Conservation (phyloP, 495 filamentous ascomycete species). For the Hyaloscypha variabilis region DNA sequence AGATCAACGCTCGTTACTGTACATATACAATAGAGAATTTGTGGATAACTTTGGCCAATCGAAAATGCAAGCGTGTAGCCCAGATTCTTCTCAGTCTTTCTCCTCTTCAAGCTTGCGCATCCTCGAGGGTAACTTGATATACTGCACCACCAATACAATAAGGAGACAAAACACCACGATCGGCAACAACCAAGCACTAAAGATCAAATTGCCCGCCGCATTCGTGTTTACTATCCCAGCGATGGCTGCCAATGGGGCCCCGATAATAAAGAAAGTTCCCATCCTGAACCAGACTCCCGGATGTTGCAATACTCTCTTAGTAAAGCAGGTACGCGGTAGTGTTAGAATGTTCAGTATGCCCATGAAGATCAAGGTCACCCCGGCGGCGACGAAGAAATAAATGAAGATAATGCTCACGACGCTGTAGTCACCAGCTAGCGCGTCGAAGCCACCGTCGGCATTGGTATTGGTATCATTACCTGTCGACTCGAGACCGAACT, state of each 20-base stretch:
- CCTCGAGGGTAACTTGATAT: conserved; percentile 21
- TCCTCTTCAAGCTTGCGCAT: not conserved
- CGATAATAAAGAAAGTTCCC: conserved; percentile 8
- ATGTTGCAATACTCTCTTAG: conserved; percentile 19
- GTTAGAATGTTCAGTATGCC: conserved; percentile 42
- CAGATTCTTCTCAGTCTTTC: too few relatives aligned
- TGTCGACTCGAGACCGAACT: too few relatives aligned
- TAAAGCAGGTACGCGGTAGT: conserved; percentile 22
- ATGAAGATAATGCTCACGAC: conserved; percentile 29
- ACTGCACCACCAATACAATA: conserved; percentile 38
- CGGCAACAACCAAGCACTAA: conserved; percentile 43
- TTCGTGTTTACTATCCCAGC: conserved; percentile 31
- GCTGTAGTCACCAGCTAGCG: not conserved
- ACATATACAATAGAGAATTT: too few relatives aligned
- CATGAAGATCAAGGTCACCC: conserved; percentile 43
- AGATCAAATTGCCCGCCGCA: conserved; percentile 29
- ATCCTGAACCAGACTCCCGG: conserved; percentile 28
- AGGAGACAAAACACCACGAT: conserved; percentile 39
- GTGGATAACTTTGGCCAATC: too few relatives aligned
- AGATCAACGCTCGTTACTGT: too few relatives aligned
- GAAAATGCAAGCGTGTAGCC: too few relatives aligned
- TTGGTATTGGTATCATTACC: too few relatives aligned
- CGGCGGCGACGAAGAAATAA: conserved; percentile 48
- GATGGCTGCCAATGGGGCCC: conserved; percentile 23
- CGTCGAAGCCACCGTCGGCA: too few relatives aligned